phyloP scores from a whole-genome alignment of 768 basidiomycete species.

The Podaxis rugospora region DNA sequence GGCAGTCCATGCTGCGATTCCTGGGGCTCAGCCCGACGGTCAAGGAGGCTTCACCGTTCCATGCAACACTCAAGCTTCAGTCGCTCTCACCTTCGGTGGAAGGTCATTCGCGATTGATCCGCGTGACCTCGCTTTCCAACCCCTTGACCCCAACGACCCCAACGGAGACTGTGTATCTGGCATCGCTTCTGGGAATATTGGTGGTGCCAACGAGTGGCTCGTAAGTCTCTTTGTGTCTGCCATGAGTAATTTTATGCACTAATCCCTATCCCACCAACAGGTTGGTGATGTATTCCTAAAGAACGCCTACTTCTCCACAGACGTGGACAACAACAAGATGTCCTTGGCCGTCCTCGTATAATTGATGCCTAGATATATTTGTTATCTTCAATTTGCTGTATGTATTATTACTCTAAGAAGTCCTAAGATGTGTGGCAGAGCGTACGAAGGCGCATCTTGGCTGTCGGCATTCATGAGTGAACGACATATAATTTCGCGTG shows the following conservation, averaged over 20 bases:
- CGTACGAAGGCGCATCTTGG: background rate
- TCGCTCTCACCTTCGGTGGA: conserved; percentile 60
- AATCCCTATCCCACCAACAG: conserved; percentile 11
- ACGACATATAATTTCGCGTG: background rate
- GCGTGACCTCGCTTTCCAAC: conserved; percentile 51
- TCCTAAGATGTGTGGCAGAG: background rate
- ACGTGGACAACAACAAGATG: conserved; percentile 28
- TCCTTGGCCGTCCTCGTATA: conserved; percentile 25
- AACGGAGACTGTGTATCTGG: conserved; percentile 57
- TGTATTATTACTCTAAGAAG: background rate
- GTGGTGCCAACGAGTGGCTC: conserved; percentile 53
- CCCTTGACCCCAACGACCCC: conserved; percentile 43
- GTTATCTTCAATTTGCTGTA: background rate
- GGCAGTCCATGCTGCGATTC: conserved; percentile 52
- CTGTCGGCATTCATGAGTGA: background rate
- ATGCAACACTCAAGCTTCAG: conserved; percentile 50
- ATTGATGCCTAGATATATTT: background rate
- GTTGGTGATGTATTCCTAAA: conserved; percentile 40
- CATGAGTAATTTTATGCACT: background rate
- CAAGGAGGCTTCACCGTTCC: conserved; percentile 52
- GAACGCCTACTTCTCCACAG: conserved; percentile 35
- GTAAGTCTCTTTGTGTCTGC: conserved; percentile 34
- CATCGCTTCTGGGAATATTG: conserved; percentile 50
- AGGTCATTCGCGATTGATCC: conserved; percentile 54
- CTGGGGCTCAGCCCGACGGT: conserved; percentile 45